Base-by-base conservation (phyloP, 768 basidiomycete genomes). In the Tylopilus sp. region DNA sequence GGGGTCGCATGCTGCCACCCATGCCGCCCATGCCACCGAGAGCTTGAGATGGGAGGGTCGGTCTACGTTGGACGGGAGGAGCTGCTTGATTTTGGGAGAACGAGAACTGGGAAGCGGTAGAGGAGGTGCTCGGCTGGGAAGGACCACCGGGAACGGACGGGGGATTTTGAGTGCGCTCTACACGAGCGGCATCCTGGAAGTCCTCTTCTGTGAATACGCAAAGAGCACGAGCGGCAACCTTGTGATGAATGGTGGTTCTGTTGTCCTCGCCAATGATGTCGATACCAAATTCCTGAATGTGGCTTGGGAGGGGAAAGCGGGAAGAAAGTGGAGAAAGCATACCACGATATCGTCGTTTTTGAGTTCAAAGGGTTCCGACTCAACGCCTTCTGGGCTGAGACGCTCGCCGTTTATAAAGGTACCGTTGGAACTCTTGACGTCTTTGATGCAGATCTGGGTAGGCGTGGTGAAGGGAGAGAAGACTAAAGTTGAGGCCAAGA, bases 261-360 rank as follows among this genome's bases (percentile, higher is more conserved):
- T 95, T 97, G 75, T 99, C 97, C 64, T 99, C 97, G 56, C 91
- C 90, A 48, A 97, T 91, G 56, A 99, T 99, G 73, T 98, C 97
- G 63, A 98, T 99, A 50, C 97, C 97, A 68, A 97, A 98, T 85
- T 98, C 95, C 94, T 95, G 23, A 3, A 26, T 1, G 50, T 6
- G 35, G 48, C 28, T 28, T 8, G 50, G 48, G 39, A 52, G 50
- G 57, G 40, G 49, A 26, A 47, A 39, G 51, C 33, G 31, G 49
- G 22, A 44, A 28, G 18, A 48, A 47, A 39, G 28, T 13, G 22
- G 21, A 44, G 22, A 47, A 43, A 26, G 77, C 93, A 56, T 78
- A 97, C 95, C 63, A 99, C 93, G 56, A 93, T 86, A 66, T 98
- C 95, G 65, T 95, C 95, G 43, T 83, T 86, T 73, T 98, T 94